Base-by-base conservation (phyloP, 2,329 filamentous ascomycete species). In the Aureobasidium musti region DNA sequence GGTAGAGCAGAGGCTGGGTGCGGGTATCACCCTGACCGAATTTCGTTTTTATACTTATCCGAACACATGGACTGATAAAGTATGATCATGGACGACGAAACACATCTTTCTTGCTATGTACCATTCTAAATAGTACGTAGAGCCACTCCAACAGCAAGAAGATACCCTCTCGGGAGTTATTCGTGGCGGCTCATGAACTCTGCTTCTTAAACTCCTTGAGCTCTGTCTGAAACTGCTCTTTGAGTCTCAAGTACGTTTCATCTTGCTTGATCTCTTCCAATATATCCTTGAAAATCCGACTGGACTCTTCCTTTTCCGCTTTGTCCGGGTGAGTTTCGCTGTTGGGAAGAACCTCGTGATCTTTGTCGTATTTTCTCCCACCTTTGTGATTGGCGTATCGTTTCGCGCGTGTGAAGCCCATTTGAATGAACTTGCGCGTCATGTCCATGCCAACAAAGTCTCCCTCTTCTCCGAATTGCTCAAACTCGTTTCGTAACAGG, bases 371-470 rank as follows among this genome's bases (percentile, higher is more conserved):
- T 56, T 68, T 68, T 23, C 45, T 79, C 0, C 86, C 86, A 0
- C 84, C 80, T n/a, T 74, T 74, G 66, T 81, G 78, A 68, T 87
- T 87, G 19, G 84, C 84, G 75, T 87, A 87, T 67, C 85, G 74
- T 70, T 82, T 85, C 2, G 85, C 82, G 19, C 86, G 75, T 23
- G 86, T 88, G 84, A 87, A 87, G 1, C 86, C 81, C 86, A 88
- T 89, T 73, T 88, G 85, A 7, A 88, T 79, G 70, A 87, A 89
- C 71, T 88, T 89, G 30, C 86, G 78, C 21, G 81, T 76, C 86
- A 88, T 88, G 66, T 89, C 86, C 79, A 87, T 87, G 13, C 87
- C 86, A 0, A 88, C 83, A 66, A 89, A 86, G 72, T 88, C 86
- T 3, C 76, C 77, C 7, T 78, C 71, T 1, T 73, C 71, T n/a